Percentiles rank a stretch among this genome's conserved stretches.
Evolutionary conservation across 257 asterid genomes (phyloP).

Genomic region (Solanum sejunctum): DNA sequence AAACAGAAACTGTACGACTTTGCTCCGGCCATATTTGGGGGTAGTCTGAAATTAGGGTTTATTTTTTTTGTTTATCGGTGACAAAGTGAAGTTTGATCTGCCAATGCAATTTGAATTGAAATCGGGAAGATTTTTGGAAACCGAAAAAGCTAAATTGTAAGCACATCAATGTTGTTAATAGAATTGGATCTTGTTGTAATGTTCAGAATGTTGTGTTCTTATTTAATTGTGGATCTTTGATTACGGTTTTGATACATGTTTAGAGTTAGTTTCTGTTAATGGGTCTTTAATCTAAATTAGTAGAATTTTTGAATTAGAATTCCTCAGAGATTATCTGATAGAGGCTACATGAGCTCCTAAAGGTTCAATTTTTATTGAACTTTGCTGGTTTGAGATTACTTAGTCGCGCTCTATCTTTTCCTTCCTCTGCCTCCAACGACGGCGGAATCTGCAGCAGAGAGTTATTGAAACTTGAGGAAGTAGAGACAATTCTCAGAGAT

Average conservation of each 20-base stretch:
- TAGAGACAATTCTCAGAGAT: constrained; percentile 58
- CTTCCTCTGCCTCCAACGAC: constrained; percentile 7
- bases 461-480: constrained; percentile 68
- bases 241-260: not conserved
- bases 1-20: not conserved
- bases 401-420: constrained; percentile 11
- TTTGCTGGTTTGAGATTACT: not conserved
- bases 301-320: not conserved
- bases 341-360: not conserved
- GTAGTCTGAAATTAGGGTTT: not conserved
- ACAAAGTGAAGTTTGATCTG: constrained; percentile 4
- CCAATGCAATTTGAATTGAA: constrained; percentile 40
- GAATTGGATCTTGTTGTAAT: not conserved
- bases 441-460: constrained; percentile 3
- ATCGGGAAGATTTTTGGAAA: constrained; percentile 15
- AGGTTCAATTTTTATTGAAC: not conserved
- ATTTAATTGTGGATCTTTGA: not conserved
- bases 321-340: not conserved
- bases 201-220: not conserved
- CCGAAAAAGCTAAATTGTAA: constrained; percentile 25
- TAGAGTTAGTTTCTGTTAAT: not conserved
- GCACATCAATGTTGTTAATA: constrained; percentile 28
- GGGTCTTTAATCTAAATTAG: not conserved
- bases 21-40: not conserved
- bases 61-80: not conserved